Base-by-base conservation (phyloP, 1,139 yeast species). In the Lodderomyces pseudojiufengensis region DNA sequence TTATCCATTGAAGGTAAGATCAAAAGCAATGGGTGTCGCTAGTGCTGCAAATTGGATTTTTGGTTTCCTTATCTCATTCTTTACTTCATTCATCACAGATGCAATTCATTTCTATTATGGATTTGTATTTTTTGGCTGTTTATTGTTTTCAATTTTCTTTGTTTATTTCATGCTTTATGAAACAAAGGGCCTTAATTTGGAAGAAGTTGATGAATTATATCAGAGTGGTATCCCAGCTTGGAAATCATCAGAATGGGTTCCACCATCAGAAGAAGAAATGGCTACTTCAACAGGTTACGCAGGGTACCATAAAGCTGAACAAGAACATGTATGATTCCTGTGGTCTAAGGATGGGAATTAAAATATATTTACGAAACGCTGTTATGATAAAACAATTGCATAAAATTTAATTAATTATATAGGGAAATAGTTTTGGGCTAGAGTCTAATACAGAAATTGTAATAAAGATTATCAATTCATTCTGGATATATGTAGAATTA, bases 21-120 rank as follows among this genome's bases (percentile, higher is more conserved):
- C 88, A 23, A 81, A 83, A 65, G 86, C 87, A 42, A 83, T 85
- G 70, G 80, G 90, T 31, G 64, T 85, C 36, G 81, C 90, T 36
- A 69, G 77, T 29, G 84, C 85, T 20, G 76, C 84, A 23, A 85
- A 84, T 64, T 85, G 95, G 95, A 45, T 82, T 30, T 78, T 80
- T 65, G 87, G 87, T 52, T 84, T 84, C 69, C 73, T 79, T 42
- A 81, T 84, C 61, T 82, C 88, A 1, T 76, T 80, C 63, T 76
- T 78, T 54, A 82, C 90, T 26, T 87, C 92, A 26, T 81, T 81
- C 57, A 71, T 84, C 49, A 77, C 83, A 31, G 53, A 46, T 25
- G 59, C 54, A 37, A 63, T 54, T 44, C 65, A 55, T 50, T 59
- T 46, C 47, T 58, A 77, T 67, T 82, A 80, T 57, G 90, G 92